These are phyloP conservation scores for Pseudogymnoascus sp. DNA, from an alignment of 2,329 filamentous ascomycete genomes.

Conservation along the genomic window DNA sequence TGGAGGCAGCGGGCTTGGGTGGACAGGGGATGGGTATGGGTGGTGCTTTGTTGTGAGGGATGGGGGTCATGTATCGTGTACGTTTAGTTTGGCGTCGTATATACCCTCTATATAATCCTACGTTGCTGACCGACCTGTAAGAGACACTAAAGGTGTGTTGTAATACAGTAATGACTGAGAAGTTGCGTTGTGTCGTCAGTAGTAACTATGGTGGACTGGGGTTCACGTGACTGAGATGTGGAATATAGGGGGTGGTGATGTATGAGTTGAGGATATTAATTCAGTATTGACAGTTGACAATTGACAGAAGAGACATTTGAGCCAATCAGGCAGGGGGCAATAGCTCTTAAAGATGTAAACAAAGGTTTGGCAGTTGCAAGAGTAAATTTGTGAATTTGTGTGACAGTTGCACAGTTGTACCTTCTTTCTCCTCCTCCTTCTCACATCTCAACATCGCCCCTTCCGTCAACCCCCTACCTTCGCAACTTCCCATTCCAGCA, in stretches of 20 bases:
- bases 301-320: not conserved
- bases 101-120: constrained; percentile 8
- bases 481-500: not conserved
- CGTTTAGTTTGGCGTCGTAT: constrained; percentile 7
- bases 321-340: not conserved
- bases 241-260: not conserved
- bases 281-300: not conserved
- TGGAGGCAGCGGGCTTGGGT: constrained; percentile 44
- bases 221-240: not conserved
- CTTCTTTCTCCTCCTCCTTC: not conserved
- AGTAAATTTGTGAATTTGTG: constrained; percentile 5
- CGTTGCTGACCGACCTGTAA: not conserved
- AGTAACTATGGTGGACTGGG: not conserved
- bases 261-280: not conserved
- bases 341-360: not conserved
- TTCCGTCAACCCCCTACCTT: not conserved
- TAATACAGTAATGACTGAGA: not conserved
- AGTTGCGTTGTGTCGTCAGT: not conserved
- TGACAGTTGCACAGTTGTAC: not conserved
- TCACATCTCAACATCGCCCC: not conserved
- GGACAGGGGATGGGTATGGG: constrained; percentile 7
- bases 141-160: not conserved
- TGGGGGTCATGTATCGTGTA: not conserved
- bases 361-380: not conserved
- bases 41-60: constrained; percentile 2